phyloP scores from a whole-genome alignment of 306 rosid genomes.

The Lathyrus tuberosus region DNA sequence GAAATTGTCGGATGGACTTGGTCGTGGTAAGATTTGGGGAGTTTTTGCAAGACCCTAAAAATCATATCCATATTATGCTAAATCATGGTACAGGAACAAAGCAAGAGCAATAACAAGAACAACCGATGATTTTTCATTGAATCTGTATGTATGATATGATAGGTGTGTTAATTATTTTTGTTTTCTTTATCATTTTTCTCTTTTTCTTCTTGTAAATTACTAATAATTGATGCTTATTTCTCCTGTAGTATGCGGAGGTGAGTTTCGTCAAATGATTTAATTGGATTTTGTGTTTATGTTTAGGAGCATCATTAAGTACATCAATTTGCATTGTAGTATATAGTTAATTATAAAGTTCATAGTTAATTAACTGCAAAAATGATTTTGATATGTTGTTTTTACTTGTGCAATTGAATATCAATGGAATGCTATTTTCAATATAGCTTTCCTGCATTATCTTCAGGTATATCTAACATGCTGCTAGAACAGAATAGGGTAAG shows the following conservation, averaged over 20 bases:
- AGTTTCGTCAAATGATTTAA: constrained; percentile 37
- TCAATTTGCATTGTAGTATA: constrained; percentile 32
- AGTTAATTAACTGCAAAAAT: constrained; percentile 23
- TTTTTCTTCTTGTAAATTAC: constrained; percentile 36
- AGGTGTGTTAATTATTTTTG: constrained; percentile 38
- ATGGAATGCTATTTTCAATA: constrained; percentile 22
- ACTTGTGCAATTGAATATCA: background rate
- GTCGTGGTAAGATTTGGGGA: constrained; percentile 91
- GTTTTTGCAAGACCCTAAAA: constrained; percentile 77
- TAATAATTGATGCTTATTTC: constrained; percentile 40
- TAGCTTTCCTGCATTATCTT: background rate
- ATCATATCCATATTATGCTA: background rate
- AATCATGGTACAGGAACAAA: constrained; percentile 37
- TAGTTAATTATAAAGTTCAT: too few relatives aligned
- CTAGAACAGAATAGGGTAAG: background rate
- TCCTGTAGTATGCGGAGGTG: too few relatives aligned
- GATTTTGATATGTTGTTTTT: constrained; percentile 5
- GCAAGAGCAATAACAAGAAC: constrained; percentile 32
- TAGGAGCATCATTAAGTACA: constrained; percentile 28
- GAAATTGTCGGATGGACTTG: constrained; percentile 78
- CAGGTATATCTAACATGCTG: background rate
- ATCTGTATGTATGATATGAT: constrained; percentile 47
- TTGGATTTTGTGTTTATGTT: constrained; percentile 37
- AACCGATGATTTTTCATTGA: constrained; percentile 36
- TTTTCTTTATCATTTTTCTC: background rate